These are phyloP conservation scores for Crotalaria pallida DNA, from an alignment of 306 rosid genomes.

Conservation along the genomic window DNA sequence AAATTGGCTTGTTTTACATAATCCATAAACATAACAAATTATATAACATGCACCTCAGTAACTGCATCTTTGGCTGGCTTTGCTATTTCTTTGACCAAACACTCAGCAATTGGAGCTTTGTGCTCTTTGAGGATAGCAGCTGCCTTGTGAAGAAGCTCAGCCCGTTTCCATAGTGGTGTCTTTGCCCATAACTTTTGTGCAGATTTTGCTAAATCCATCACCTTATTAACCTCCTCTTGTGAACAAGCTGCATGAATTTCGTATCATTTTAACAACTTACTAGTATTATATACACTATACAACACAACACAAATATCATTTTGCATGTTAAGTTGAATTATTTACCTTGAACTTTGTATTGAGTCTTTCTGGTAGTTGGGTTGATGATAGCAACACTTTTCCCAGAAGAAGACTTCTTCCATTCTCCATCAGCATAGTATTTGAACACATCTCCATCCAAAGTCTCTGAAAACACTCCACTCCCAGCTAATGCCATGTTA, in stretches of 20 bases:
- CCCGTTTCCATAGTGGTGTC: slow-evolving; percentile 97
- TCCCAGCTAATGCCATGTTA: slow-evolving; percentile 54
- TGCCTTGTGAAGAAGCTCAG: slow-evolving; percentile 95
- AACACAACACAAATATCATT: too few relatives aligned
- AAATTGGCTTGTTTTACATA: not conserved
- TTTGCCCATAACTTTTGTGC: slow-evolving; percentile 96
- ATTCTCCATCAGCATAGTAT: slow-evolving; percentile 79
- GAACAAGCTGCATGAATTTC: slow-evolving; percentile 58
- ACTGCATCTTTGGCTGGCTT: slow-evolving; percentile 97
- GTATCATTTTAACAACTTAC: slow-evolving; percentile 9
- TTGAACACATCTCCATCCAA: slow-evolving; percentile 76
- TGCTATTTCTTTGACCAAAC: slow-evolving; percentile 85
- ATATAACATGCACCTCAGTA: slow-evolving; percentile 56
- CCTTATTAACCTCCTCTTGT: slow-evolving; percentile 93
- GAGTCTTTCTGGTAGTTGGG: slow-evolving; percentile 78
- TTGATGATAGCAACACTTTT: slow-evolving; percentile 78
- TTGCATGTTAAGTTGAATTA: not conserved
- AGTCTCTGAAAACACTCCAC: slow-evolving; percentile 69
- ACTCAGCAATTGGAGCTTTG: slow-evolving; percentile 83
- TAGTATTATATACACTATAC: too few relatives aligned
- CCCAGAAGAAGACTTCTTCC: slow-evolving; percentile 81
- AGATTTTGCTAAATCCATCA: slow-evolving; percentile 68
- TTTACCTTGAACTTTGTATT: slow-evolving; percentile 94
- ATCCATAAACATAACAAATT: not conserved
- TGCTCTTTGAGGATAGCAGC: slow-evolving; percentile 91